Evolutionary conservation across 345 rosid genomes (phyloP).

Genomic region (Geranium rotundifolium): DNA sequence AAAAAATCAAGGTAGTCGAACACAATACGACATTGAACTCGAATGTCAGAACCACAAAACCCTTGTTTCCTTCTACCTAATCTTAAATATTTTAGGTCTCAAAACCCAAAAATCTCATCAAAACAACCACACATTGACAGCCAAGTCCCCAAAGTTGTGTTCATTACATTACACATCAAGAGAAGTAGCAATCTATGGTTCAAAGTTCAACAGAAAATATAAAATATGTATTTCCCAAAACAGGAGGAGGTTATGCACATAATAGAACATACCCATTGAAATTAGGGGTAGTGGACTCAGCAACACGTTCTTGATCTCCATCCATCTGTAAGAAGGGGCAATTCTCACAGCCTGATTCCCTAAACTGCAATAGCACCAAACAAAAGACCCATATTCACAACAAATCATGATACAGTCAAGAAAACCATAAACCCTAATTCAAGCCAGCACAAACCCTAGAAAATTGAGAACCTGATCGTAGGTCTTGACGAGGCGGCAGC

Average conservation of each 20-base stretch:
- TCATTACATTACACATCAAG: too few relatives aligned
- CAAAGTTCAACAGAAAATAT: not conserved
- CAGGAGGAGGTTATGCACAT: not conserved
- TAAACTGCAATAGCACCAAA: constrained; percentile 1
- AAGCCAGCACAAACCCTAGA: not conserved
- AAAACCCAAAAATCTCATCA: not conserved
- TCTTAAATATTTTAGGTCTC: too few relatives aligned
- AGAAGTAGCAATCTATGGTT: too few relatives aligned
- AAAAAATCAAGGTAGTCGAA: not conserved
- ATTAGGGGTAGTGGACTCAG: constrained; percentile 76
- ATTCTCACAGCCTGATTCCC: constrained; percentile 85
- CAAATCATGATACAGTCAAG: not conserved
- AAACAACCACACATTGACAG: not conserved
- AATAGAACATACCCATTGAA: constrained; percentile 46
- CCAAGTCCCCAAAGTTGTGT: too few relatives aligned
- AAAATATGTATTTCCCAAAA: not conserved
- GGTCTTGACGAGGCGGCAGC: constrained; percentile 82
- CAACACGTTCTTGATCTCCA: constrained; percentile 72
- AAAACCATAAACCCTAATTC: not conserved
- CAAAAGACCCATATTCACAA: not conserved
- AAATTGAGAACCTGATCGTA: constrained; percentile 50
- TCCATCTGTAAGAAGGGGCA: constrained; percentile 84
- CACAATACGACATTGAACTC: not conserved
- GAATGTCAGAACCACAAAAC: too few relatives aligned
- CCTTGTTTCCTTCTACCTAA: too few relatives aligned